Evolutionary conservation across 345 rosid species (phyloP).

Genomic region (Euphorbia lathyris): DNA sequence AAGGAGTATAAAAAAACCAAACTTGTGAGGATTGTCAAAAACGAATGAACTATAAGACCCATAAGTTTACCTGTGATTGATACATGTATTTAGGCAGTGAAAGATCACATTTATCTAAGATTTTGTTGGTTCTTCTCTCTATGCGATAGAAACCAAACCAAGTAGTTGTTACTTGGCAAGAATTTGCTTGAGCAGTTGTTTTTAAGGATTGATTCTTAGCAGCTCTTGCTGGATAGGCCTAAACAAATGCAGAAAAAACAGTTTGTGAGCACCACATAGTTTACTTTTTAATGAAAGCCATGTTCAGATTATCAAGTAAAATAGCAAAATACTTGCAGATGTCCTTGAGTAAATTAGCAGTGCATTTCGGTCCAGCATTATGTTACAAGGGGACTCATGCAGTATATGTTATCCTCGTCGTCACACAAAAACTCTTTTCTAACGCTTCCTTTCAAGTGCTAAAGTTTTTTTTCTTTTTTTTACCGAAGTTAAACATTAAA

Average conservation of each 20-base stretch:
- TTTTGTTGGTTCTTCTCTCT: slow-evolving; percentile 44
- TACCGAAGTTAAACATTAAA: neutral
- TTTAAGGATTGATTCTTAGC: slow-evolving; percentile 36
- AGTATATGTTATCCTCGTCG: neutral
- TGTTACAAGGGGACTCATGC: neutral
- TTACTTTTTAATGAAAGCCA: slow-evolving; percentile 4
- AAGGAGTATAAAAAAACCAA: neutral
- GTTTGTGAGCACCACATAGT: slow-evolving; percentile 10
- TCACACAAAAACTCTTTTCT: neutral
- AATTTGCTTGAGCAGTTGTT: slow-evolving; percentile 73
- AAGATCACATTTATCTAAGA: slow-evolving; percentile 54
- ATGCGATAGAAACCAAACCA: slow-evolving; percentile 77
- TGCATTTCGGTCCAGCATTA: neutral
- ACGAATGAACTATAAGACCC: slow-evolving; percentile 2
- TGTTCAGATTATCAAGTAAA: neutral
- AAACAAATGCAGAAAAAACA: slow-evolving; percentile 23
- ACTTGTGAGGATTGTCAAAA: neutral
- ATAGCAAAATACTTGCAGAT: neutral
- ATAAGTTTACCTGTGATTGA: slow-evolving; percentile 64
- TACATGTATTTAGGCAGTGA: slow-evolving; percentile 75
- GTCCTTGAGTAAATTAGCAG: neutral
- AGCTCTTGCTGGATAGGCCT: slow-evolving; percentile 60
- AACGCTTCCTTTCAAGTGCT: neutral
- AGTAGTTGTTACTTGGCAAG: slow-evolving; percentile 72
- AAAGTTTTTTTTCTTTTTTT: neutral